Evolutionary conservation across 805 yeast genomes (phyloP).

Genomic region (Lachancea kluyveri): DNA sequence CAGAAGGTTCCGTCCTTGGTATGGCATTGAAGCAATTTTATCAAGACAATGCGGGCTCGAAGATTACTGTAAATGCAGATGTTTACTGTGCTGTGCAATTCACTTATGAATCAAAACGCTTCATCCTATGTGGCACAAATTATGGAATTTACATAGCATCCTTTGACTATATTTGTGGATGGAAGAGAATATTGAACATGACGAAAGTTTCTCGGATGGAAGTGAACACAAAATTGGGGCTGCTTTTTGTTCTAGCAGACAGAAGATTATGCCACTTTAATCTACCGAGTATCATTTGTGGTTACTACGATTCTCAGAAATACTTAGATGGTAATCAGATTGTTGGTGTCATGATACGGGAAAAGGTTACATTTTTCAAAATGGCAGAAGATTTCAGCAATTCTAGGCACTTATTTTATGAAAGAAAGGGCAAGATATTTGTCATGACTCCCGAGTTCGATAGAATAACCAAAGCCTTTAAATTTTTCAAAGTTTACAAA

Average conservation of each 20-base stretch:
- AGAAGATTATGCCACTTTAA: constrained; percentile 56
- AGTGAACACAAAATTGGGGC: constrained; percentile 40
- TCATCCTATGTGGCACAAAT: constrained; percentile 52
- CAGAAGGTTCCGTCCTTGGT: constrained; percentile 47
- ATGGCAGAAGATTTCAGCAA: constrained; percentile 62
- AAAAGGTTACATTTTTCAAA: constrained; percentile 54
- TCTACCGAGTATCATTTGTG: constrained; percentile 53
- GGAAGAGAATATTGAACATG: constrained; percentile 55
- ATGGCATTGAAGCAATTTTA: constrained; percentile 32
- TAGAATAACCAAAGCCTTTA: constrained; percentile 25
- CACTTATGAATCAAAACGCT: constrained; percentile 38
- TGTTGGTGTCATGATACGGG: constrained; percentile 46
- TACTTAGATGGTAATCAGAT: constrained; percentile 30
- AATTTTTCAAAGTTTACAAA: constrained; percentile 40
- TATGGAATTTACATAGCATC: constrained; percentile 54
- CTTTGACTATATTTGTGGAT: constrained; percentile 26
- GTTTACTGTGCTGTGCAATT: constrained; percentile 43
- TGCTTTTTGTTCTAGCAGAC: constrained; percentile 54
- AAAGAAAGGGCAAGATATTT: constrained; percentile 44
- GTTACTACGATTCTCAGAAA: constrained; percentile 42
- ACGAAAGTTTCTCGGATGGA: constrained; percentile 50
- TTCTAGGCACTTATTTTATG: constrained; percentile 51
- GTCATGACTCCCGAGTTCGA: constrained; percentile 34
- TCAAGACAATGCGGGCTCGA: constrained; percentile 15
- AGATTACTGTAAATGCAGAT: constrained; percentile 11